Base-by-base conservation (phyloP, 148 eudicot genomes). In the Vaccinium macrocarpon region DNA sequence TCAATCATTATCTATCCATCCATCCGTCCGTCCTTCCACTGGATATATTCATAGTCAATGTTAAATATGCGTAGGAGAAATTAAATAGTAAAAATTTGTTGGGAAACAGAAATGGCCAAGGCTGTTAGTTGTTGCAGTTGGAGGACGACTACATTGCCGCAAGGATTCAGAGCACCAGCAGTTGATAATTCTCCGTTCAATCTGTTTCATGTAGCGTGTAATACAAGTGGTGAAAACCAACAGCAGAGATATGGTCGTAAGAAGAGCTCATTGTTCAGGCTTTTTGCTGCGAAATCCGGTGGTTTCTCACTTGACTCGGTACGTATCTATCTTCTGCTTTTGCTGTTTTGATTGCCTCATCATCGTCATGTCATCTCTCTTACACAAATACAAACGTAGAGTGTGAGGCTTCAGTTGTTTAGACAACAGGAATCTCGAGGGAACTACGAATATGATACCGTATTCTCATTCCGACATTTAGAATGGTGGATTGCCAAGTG, bases 251-350 rank as follows among this genome's bases (percentile, higher is more conserved):
- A 78, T 14, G 64, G 19, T 23, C 76, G 23, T 0, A 77, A 55
- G 77, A 62, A 80, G 19, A 77, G 64, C 51, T 81, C 13, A 38
- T 59, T 86, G 29, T 59, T 86, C 78, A 84, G 66, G 16, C 15
- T 85, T 48, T 85, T 29, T 29, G 94, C 94, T 32, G 81, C 92
- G 46, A 94, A 92, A 80, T 87, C 88, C 46, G 88, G 91, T 50
- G 92, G 91, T 48, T 89, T 91, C 82, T 86, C 93, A 66, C 82
- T 94, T 11, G 87, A 88, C 59, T 87, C 94, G 49, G 98, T 94
- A 83, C 7, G 92, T 68, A 2, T 21, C 1, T 61, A 61, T 21
- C 25, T 61, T 61, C 66, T 21, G 8, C 10, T 59, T 55, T 55
- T 18, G n/a, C 23, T 59, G 23, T n/a, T 59, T 59, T n/a, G 18